Evolutionary conservation across 768 basidiomycete species (phyloP), one percentile per base, ranked within the genome.

Genomic region (Kwoniella heveanensis): DNA sequence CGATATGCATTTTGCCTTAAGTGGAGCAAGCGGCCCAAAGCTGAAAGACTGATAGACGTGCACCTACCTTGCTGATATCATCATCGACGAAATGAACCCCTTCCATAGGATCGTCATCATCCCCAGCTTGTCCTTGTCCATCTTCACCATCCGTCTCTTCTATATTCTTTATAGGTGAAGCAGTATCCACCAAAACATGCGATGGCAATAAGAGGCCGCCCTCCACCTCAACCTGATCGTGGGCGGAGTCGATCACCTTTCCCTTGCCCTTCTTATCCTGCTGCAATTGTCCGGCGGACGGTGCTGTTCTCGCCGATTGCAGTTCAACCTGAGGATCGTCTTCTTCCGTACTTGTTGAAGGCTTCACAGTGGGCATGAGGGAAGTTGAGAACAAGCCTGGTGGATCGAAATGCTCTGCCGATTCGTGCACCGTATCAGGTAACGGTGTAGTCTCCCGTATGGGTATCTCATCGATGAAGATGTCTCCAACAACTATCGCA

Each of bases 1-100:
- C n/a, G n/a, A n/a, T n/a, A n/a, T n/a, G n/a, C n/a, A n/a, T n/a
- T n/a, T n/a, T n/a, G n/a, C n/a, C n/a, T n/a, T n/a, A n/a, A n/a
- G n/a, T n/a, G n/a, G n/a, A n/a, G n/a, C n/a, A n/a, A n/a, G n/a
- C n/a, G n/a, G n/a, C n/a, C n/a, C n/a, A n/a, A n/a, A n/a, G n/a
- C n/a, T n/a, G n/a, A n/a, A n/a, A n/a, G n/a, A n/a, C n/a, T n/a
- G n/a, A n/a, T n/a, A n/a, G n/a, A 24, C 51, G n/a, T 47, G 46
- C 8, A 49, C 69, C 54, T 48, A 74, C 73, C 54, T 57, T 68
- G 17, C 69, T 56, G 26, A 67, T 62, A 47, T 74, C 70, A 27
- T 74, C 69, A 49, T 72, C 75, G 12, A 77, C 55, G 29, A 77
- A 70, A 60, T 70, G 68, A 9, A 77, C 12, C 0, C 75, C 75